Base-by-base conservation (phyloP, 139 green algal genomes). In the Deuterostichococcus epilithicus region DNA sequence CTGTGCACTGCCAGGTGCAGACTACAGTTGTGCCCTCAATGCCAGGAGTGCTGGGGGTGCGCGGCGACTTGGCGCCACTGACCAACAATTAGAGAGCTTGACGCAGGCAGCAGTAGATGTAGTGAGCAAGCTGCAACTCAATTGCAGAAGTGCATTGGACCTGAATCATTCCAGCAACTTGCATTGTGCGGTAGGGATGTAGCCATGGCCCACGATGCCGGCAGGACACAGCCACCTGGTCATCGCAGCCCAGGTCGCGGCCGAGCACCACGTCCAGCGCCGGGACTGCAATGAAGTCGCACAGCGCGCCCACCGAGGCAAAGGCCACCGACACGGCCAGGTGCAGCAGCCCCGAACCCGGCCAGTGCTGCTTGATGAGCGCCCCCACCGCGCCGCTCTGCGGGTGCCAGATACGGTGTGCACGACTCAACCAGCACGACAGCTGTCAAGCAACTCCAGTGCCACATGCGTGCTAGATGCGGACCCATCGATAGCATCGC, bases 211-310 rank as follows among this genome's bases (percentile, higher is more conserved):
- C n/a, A n/a, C n/a, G n/a, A n/a, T n/a, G n/a, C n/a, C n/a, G n/a
- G n/a, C n/a, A n/a, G n/a, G n/a, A n/a, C n/a, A n/a, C n/a, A n/a
- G n/a, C 8, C 65, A 82, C 60, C 69, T 74, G 74, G 25, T 32
- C 13, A 22, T 44, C 36, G 26, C 78, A 74, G 20, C 77, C 75
- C 72, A 76, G 45, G 38, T 86, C 72, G 28, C 47, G 58, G 26
- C 86, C 84, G 25, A 90, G 74, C 26, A 87, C 26, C 22, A 72
- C 28, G 42, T 89, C 84, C 33, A 80, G 39, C 4, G 73, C 60
- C 30, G 83, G 86, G 47, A 89, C 76, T 3, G 84, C 68, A 0
- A 81, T 38, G 58, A 90, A 90, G 25, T 75, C 76, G 26, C 88
- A 84, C 18, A 77, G 70, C 1, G 69, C 80, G 20, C 80, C 84